These are phyloP conservation scores for Rhamnella rubrinervis DNA, from an alignment of 331 rosid genomes.

Conservation along the genomic window DNA sequence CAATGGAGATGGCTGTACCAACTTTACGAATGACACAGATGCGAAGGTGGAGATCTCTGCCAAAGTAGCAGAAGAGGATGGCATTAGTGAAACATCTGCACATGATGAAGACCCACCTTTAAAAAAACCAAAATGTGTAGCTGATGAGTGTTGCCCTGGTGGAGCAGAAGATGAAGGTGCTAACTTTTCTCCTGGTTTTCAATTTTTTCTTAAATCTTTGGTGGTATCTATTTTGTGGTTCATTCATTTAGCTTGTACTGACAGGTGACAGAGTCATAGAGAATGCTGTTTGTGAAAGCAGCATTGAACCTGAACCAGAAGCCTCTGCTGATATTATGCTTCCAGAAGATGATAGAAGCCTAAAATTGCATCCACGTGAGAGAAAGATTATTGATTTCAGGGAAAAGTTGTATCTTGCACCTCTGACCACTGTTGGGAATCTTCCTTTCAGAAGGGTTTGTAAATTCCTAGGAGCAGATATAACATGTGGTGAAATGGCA, in stretches of 20 bases:
- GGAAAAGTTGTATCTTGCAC: conserved; percentile 89
- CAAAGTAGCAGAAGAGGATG: conserved; percentile 36
- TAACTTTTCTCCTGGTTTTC: conserved; percentile 13
- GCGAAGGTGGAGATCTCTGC: conserved; percentile 40
- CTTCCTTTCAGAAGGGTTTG: conserved; percentile 97
- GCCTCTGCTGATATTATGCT: conserved; percentile 27
- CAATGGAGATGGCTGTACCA: conserved; percentile 46
- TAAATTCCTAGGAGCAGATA: conserved; percentile 84
- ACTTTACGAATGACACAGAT: conserved; percentile 35
- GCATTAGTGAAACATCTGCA: conserved; percentile 30
- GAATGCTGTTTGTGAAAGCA: conserved; percentile 35
- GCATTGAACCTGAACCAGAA: conserved; percentile 40
- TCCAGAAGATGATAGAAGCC: conserved; percentile 59
- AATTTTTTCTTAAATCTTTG: not conserved
- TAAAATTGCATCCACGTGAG: conserved; percentile 70
- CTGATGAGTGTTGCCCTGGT: conserved; percentile 27
- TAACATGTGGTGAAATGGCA: conserved; percentile 98
- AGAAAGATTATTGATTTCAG: conserved; percentile 84
- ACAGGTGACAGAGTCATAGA: conserved; percentile 41
- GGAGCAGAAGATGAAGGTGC: conserved; percentile 58
- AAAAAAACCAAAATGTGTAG: conserved; percentile 58
- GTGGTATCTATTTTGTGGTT: not conserved
- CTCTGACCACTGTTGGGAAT: conserved; percentile 95
- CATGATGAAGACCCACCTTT: conserved; percentile 47
- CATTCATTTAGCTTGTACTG: conserved; percentile 16